phyloP scores from a whole-genome alignment of 305 asterid genomes.

The Fraxinus sp. region DNA sequence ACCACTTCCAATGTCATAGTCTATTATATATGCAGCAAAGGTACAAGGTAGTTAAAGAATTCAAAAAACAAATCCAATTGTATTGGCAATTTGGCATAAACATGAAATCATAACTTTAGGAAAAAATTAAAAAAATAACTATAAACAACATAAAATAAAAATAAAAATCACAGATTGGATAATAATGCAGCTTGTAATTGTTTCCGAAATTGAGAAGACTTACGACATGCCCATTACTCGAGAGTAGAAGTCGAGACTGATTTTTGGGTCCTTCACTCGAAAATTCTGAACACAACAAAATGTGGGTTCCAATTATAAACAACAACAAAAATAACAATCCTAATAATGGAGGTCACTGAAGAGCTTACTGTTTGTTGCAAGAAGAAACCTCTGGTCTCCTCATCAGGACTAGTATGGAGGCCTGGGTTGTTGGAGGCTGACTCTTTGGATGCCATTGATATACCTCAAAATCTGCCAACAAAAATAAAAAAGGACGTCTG shows the following conservation, averaged over 20 bases:
- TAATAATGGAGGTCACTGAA: not conserved
- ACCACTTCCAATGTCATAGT: not conserved
- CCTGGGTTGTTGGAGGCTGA: constrained; percentile 79
- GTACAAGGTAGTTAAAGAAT: not conserved
- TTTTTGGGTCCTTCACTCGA: constrained; percentile 88
- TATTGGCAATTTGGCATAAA: not conserved
- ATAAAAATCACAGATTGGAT: not conserved
- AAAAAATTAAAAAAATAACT: not conserved
- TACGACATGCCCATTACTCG: constrained; percentile 92
- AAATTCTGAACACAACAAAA: constrained; percentile 58
- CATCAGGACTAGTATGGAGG: constrained; percentile 55
- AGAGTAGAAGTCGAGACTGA: constrained; percentile 92
- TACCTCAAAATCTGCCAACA: not conserved
- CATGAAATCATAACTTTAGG: not conserved
- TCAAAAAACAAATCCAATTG: not conserved
- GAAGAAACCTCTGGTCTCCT: constrained; percentile 80
- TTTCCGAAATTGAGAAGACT: constrained; percentile 38
- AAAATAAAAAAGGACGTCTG: not conserved
- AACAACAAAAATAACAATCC: not conserved
- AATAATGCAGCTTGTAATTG: not conserved
- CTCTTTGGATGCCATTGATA: constrained; percentile 58
- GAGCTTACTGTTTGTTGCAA: constrained; percentile 80
- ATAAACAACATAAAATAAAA: not conserved
- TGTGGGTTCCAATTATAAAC: not conserved
- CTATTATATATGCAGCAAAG: not conserved